Percentiles rank a stretch among this genome's conserved stretches.
Conservation (phyloP, 1,284 basidiomycete genomes). For the Naganishia liquefaciens region DNA sequence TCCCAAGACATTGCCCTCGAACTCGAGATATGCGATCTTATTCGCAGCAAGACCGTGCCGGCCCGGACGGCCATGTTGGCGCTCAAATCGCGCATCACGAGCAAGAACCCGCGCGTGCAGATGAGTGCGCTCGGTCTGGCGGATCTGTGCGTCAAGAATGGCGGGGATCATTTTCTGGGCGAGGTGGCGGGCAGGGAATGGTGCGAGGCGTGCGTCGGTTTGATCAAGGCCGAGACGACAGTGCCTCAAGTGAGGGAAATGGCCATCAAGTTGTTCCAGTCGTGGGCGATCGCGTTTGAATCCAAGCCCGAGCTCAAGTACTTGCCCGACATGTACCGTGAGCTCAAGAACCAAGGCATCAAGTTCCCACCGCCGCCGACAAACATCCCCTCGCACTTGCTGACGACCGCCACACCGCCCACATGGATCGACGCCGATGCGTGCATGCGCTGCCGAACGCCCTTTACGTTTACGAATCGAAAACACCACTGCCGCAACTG, state of each 20-base stretch:
- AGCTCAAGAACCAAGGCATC: constrained; percentile 63
- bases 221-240: constrained; percentile 61
- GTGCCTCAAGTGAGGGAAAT: constrained; percentile 75
- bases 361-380: constrained; percentile 51
- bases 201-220: constrained; percentile 68
- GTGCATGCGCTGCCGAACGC: constrained; percentile 86
- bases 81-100: constrained; percentile 80
- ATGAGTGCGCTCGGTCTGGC: constrained; percentile 82
- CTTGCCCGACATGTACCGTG: constrained; percentile 75
- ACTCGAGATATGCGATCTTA: constrained; percentile 95
- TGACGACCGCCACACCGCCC: constrained; percentile 61
- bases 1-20: constrained; percentile 87
- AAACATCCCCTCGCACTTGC: constrained; percentile 42
- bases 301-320: constrained; percentile 73
- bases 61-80: constrained; percentile 86
- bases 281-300: constrained; percentile 89
- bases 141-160: constrained; percentile 96
- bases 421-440: constrained; percentile 96
- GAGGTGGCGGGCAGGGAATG: constrained; percentile 87
- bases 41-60: constrained; percentile 83
- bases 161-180: constrained; percentile 84
- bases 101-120: constrained; percentile 96
- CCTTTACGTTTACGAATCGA: constrained; percentile 93
- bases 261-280: constrained; percentile 78
- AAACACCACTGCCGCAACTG: constrained; percentile 99